These are phyloP conservation scores for Yamadazyma kanchanaburiensis DNA, from an alignment of 1,139 yeast species.

Conservation along the genomic window DNA sequence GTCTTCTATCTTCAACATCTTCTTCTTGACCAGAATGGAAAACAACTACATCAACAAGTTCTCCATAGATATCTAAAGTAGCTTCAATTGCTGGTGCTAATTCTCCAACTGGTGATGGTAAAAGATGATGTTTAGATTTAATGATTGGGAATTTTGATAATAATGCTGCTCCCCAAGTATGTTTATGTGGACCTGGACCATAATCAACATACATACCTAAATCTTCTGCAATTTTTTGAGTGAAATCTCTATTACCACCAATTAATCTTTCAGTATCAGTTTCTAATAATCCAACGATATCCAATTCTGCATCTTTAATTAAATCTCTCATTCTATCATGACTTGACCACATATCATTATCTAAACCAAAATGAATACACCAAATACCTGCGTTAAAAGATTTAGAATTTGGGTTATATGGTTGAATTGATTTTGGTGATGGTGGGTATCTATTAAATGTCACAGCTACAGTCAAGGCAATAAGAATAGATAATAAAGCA, in stretches of 20 bases:
- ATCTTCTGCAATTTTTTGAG: conserved; percentile 89
- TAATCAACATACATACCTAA: conserved; percentile 92
- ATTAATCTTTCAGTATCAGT: conserved; percentile 91
- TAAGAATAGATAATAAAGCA: conserved; percentile 24
- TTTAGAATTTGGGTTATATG: conserved; percentile 60
- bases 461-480: conserved; percentile 32
- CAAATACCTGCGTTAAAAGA: conserved; percentile 93
- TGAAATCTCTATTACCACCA: conserved; percentile 92
- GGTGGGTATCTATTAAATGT: conserved; percentile 61
- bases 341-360: conserved; percentile 97
- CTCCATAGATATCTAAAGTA: conserved; percentile 86
- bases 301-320: conserved; percentile 80
- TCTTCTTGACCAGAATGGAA: conserved; percentile 99
- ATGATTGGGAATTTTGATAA: conserved; percentile 92
- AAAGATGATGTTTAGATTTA: conserved; percentile 81
- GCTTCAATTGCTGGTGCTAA: conserved; percentile 98
- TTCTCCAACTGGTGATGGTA: conserved; percentile 96
- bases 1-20: conserved; percentile 87
- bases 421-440: conserved; percentile 51
- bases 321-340: conserved; percentile 87
- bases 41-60: conserved; percentile 83
- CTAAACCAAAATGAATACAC: conserved; percentile 97
- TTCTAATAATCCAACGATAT: conserved; percentile 86
- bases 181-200: conserved; percentile 97
- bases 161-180: conserved; percentile 96